These are phyloP conservation scores for Steccherinum ochraceum DNA, from an alignment of 768 basidiomycete species.

Conservation along the genomic window DNA sequence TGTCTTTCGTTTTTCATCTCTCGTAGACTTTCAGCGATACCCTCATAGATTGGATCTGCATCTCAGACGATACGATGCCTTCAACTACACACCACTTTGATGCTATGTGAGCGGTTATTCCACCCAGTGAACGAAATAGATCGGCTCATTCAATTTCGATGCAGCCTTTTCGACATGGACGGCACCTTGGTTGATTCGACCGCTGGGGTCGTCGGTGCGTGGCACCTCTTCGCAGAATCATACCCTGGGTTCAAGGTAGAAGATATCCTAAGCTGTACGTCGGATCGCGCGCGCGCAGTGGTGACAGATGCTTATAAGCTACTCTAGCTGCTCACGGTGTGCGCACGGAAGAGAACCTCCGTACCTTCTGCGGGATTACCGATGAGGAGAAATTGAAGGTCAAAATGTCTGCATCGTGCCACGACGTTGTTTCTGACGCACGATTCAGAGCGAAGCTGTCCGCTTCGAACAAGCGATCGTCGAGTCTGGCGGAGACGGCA, in stretches of 20 bases:
- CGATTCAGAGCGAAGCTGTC: conserved; percentile 52
- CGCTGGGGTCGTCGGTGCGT: conserved; percentile 75
- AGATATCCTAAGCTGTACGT: conserved; percentile 56
- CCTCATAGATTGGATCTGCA: too few relatives aligned
- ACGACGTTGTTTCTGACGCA: too few relatives aligned
- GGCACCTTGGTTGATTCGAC: conserved; percentile 82
- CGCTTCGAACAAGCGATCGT: conserved; percentile 81
- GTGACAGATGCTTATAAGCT: too few relatives aligned
- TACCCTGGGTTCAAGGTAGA: conserved; percentile 62
- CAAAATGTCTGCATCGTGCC: too few relatives aligned
- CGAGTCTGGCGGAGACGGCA: conserved; percentile 52
- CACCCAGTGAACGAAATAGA: not conserved
- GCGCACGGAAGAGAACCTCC: conserved; percentile 77
- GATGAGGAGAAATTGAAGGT: conserved; percentile 71
- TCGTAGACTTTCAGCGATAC: too few relatives aligned
- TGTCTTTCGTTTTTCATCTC: too few relatives aligned
- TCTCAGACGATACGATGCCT: conserved; percentile 28
- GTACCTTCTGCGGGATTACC: conserved; percentile 60
- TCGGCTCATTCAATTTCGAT: not conserved
- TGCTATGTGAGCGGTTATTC: conserved; percentile 29
- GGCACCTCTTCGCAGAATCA: conserved; percentile 66
- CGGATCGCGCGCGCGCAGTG: too few relatives aligned
- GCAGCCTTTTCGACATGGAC: conserved; percentile 78
- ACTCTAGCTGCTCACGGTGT: conserved; percentile 72
- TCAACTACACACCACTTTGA: conserved; percentile 29